Evolutionary conservation across 768 basidiomycete genomes (phyloP), one percentile per base, ranked within the genome.

Genomic region (Hypholoma fasciculare): DNA sequence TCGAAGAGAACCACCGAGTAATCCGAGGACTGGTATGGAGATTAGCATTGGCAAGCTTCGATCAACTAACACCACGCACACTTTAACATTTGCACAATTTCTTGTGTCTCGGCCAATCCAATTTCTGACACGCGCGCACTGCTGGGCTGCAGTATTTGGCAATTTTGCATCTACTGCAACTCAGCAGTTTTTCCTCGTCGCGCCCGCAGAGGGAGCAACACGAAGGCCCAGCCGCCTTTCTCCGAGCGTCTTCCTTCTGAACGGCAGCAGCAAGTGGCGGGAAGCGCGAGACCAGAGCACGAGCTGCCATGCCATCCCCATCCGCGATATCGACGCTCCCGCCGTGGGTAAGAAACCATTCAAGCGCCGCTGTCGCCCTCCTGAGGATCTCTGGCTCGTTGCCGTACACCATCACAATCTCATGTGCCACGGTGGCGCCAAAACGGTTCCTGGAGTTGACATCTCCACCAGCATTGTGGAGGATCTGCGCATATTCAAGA

Each of bases 71-170:
- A 6, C 17, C 19, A 47, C 46, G 26, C 26, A 26, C 26, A 7
- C 7, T 9, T 26, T 20, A 23, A 16, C 27, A 30, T 49, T 49
- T 49, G 48, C 48, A 49, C 48, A 23, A 13, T 55, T 63, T 67
- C 65, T 78, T 81, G 54, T 79, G 76, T 14, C 61, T 65, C 7
- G 75, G 73, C 77, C 78, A 80, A 52, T 79, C 73, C 20, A 62
- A 56, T 57, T 70, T 73, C 57, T 78, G 76, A 44, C 77, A 80
- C 11, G 58, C 63, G 39, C 73, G 64, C 48, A 55, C 49, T 1
- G 57, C 49, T 3, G 73, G 67, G 20, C 61, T 40, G 62, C 76
- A 78, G 55, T 79, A 78, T 19, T 61, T 61, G 7, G 64, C 73
- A 37, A 60, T 65, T 63, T 72, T 75, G 67, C 77, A 78, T 46